Conservation (phyloP, 2,329 filamentous ascomycete genomes). For the Sclerotinia sclerotiorum region DNA sequence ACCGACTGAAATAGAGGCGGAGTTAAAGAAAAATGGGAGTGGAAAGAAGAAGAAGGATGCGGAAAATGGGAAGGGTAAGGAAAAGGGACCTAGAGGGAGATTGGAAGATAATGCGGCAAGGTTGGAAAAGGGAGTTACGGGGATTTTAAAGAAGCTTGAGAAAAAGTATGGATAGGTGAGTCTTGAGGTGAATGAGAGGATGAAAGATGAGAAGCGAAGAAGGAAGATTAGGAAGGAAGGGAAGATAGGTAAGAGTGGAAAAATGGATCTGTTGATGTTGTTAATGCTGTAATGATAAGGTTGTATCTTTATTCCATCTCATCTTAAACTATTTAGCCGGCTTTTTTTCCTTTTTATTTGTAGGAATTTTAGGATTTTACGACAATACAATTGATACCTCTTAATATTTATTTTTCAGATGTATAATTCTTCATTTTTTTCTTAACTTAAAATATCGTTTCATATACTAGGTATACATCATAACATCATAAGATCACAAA, state of each 20-base stretch:
- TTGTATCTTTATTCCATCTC: not conserved
- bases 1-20: slow-evolving; percentile 62
- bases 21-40: slow-evolving; percentile 42
- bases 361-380: no score
- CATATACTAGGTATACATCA: no score
- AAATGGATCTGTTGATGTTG: not conserved
- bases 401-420: not conserved
- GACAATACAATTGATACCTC: not conserved
- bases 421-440: not conserved
- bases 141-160: slow-evolving; percentile 76
- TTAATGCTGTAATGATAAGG: not conserved
- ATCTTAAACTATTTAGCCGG: not conserved
- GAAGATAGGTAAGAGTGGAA: no score
- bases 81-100: slow-evolving; percentile 51
- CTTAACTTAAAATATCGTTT: not conserved
- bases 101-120: slow-evolving; percentile 65
- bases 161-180: slow-evolving; percentile 51
- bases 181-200: not conserved
- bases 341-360: not conserved
- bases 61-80: slow-evolving; percentile 32
- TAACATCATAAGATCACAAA: no score
- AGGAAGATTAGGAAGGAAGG: not conserved
- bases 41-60: not conserved
- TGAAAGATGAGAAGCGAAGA: not conserved
- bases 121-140: slow-evolving; percentile 68